These are phyloP conservation scores for Globisporangium radiosum DNA, from an alignment of 352 stramenopile genomes.

Conservation along the genomic window DNA sequence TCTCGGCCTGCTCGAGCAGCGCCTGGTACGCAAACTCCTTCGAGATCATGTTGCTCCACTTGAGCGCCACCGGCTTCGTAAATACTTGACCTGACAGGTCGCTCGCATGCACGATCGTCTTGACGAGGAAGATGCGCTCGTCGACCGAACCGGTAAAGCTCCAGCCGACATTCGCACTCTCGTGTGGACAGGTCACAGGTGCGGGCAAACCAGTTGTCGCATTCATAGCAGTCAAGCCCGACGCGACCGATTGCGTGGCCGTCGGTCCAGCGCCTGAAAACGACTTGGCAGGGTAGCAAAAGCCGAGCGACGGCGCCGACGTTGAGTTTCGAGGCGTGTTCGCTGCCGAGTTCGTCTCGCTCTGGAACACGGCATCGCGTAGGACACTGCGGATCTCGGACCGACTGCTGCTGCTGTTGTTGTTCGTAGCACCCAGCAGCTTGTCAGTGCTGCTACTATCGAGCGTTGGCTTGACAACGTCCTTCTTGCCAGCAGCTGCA, in stretches of 20 bases:
- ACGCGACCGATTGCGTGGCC: conserved; percentile 5
- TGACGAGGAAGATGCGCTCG: conserved; percentile 82
- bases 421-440: not conserved
- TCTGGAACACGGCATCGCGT: conserved; percentile 60
- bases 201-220: not conserved
- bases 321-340: conserved; percentile 24
- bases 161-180: conserved; percentile 33
- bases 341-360: conserved; percentile 18
- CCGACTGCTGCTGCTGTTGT: conserved; percentile 7
- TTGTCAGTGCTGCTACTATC: conserved; percentile 7
- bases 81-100: conserved; percentile 85
- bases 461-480: conserved; percentile 6
- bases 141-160: conserved; percentile 60
- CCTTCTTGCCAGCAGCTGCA: conserved; percentile 20
- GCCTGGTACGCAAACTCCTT: conserved; percentile 88
- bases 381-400: conserved; percentile 36
- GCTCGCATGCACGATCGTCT: conserved; percentile 80
- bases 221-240: conserved; percentile 9
- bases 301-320: conserved; percentile 2
- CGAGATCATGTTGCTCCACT: conserved; percentile 89
- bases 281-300: conserved; percentile 6
- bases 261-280: not conserved
- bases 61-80: conserved; percentile 80
- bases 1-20: conserved; percentile 72
- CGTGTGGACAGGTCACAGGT: conserved; percentile 2